phyloP scores from a whole-genome alignment of 495 filamentous ascomycete genomes.

The Daldinia loculata region DNA sequence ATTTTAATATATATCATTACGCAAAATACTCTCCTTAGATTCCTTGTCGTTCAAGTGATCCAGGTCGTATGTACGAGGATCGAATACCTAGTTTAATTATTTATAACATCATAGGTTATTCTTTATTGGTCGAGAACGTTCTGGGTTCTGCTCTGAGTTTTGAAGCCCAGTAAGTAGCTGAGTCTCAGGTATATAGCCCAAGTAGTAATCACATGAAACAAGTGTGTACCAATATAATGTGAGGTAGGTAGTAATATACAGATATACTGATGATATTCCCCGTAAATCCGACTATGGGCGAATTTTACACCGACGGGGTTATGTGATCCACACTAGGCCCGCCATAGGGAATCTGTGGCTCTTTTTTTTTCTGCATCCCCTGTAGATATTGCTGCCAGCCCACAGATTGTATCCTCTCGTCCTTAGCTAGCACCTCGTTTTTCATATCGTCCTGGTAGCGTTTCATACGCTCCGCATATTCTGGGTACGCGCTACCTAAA shows the following conservation, averaged over 20 bases:
- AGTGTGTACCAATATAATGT: background rate
- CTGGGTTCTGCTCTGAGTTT: background rate
- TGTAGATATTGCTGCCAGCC: conserved; percentile 75
- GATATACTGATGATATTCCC: background rate
- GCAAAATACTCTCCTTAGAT: background rate
- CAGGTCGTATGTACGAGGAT: background rate
- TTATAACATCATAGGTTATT: background rate
- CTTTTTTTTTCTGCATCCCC: conserved; percentile 34
- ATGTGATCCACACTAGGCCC: background rate
- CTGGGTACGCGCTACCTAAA: conserved; percentile 71
- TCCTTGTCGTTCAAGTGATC: background rate
- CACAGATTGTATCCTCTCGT: conserved; percentile 68
- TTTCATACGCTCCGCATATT: conserved; percentile 67
- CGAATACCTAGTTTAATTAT: background rate
- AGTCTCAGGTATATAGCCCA: background rate
- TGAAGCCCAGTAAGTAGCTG: background rate
- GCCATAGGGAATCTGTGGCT: background rate
- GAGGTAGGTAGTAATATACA: background rate
- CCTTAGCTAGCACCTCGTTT: conserved; percentile 71
- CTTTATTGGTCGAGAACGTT: background rate
- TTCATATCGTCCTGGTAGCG: conserved; percentile 71
- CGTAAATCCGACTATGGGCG: background rate
- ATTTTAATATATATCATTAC: background rate
- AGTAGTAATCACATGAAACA: background rate
- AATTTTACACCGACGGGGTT: background rate